phyloP scores from a whole-genome alignment of 257 asterid genomes.

The Solanum phureja region DNA sequence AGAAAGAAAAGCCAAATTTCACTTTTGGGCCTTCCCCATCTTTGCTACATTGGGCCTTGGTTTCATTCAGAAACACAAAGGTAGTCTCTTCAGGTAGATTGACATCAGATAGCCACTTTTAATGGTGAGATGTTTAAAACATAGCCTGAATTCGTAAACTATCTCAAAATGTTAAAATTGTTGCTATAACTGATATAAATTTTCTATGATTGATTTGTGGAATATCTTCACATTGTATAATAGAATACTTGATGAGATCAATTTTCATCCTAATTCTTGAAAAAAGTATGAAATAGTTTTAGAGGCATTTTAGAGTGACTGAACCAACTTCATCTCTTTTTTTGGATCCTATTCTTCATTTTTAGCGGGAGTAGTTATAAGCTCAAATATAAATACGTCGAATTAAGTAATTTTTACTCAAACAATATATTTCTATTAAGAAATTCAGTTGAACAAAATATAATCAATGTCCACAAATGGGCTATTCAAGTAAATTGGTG shows the following conservation, averaged over 20 bases:
- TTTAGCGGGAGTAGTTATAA: not conserved
- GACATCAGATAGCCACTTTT: not conserved
- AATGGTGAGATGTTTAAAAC: not conserved
- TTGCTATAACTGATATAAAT: not conserved
- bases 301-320: rapidly evolving
- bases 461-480: no score
- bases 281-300: not conserved
- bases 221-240: not conserved
- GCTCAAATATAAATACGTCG: not conserved
- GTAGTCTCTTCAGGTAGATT: not conserved
- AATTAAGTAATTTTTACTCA: not conserved
- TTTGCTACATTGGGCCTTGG: not conserved
- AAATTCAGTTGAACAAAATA: no score
- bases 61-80: not conserved
- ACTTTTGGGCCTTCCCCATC: not conserved
- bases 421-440: no score
- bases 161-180: not conserved
- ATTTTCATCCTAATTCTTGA: not conserved
- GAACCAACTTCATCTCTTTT: not conserved
- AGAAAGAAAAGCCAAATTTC: not conserved
- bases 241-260: not conserved
- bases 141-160: not conserved
- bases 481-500: no score
- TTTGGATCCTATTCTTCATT: no score
- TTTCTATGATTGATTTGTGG: not conserved